These are phyloP conservation scores for Amaranthus palmeri DNA, from an alignment of 148 eudicot genomes.

Conservation along the genomic window DNA sequence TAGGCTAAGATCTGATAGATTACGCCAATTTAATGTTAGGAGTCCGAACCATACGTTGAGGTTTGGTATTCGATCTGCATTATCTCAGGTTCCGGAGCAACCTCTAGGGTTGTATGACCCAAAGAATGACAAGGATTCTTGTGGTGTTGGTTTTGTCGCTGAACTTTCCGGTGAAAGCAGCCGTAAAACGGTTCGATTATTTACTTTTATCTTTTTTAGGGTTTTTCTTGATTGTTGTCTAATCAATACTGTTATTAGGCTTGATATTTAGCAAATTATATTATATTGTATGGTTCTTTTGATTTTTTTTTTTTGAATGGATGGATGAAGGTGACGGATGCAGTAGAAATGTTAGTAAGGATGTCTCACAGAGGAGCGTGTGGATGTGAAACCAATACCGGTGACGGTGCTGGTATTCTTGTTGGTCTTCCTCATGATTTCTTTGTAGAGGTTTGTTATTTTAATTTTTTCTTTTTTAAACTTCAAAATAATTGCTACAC, in stretches of 20 bases:
- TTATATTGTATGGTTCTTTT: neutral
- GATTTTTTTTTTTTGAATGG: neutral
- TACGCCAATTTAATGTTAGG: neutral
- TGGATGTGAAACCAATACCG: constrained; percentile 96
- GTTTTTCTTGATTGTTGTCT: neutral
- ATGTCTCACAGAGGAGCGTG: constrained; percentile 99
- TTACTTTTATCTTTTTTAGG: neutral
- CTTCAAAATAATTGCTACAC: no score
- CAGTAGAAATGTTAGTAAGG: constrained; percentile 90
- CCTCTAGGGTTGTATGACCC: constrained; percentile 91
- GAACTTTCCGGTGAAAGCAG: constrained; percentile 76
- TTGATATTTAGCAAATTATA: neutral
- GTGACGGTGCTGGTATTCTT: constrained; percentile 98
- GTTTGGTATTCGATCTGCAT: constrained; percentile 48
- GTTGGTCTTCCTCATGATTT: constrained; percentile 92
- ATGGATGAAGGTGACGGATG: constrained; percentile 70
- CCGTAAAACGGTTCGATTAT: constrained; percentile 69
- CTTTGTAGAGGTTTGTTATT: constrained; percentile 56
- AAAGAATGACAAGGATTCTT: constrained; percentile 73
- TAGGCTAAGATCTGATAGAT: constrained; percentile 53
- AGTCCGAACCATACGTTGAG: constrained; percentile 50
- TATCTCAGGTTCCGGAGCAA: constrained; percentile 90
- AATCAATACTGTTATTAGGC: no score
- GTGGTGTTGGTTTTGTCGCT: constrained; percentile 97
- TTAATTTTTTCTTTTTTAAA: neutral